Percentiles rank a stretch among this genome's conserved stretches.
Evolutionary conservation across 129 eudicot genomes (phyloP).

Genomic region (Saussurea involucrata): DNA sequence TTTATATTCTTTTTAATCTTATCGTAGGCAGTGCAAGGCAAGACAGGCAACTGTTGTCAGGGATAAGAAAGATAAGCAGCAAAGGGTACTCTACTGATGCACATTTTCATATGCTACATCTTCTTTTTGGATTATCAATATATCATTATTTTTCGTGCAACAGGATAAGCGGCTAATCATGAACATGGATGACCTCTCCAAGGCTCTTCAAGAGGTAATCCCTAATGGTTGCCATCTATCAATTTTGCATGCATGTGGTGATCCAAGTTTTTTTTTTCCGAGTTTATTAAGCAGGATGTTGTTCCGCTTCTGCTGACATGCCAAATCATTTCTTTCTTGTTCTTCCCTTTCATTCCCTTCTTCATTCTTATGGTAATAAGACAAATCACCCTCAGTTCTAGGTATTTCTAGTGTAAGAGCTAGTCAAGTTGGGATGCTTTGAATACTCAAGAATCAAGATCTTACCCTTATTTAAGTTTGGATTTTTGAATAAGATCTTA

Average conservation of each 20-base stretch:
- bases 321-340: neutral
- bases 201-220: slow-evolving; percentile 73
- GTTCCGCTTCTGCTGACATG: neutral
- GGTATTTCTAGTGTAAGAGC: neutral
- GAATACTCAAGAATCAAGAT: neutral
- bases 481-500: neutral
- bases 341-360: neutral
- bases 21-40: slow-evolving; percentile 79
- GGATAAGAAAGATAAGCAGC: slow-evolving; percentile 86
- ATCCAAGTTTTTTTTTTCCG: neutral
- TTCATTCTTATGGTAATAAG: neutral
- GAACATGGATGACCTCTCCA: slow-evolving; percentile 94
- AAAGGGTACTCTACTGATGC: slow-evolving; percentile 42
- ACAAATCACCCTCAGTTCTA: neutral
- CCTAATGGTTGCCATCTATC: neutral
- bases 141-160: neutral
- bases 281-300: neutral
- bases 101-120: neutral
- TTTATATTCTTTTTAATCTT: neutral
- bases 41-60: slow-evolving; percentile 67
- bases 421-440: neutral
- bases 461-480: neutral
- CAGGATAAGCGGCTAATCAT: slow-evolving; percentile 83
- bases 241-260: neutral
- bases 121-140: neutral